Conservation (phyloP, 768 basidiomycete genomes). For the Suillus ampliporus region DNA sequence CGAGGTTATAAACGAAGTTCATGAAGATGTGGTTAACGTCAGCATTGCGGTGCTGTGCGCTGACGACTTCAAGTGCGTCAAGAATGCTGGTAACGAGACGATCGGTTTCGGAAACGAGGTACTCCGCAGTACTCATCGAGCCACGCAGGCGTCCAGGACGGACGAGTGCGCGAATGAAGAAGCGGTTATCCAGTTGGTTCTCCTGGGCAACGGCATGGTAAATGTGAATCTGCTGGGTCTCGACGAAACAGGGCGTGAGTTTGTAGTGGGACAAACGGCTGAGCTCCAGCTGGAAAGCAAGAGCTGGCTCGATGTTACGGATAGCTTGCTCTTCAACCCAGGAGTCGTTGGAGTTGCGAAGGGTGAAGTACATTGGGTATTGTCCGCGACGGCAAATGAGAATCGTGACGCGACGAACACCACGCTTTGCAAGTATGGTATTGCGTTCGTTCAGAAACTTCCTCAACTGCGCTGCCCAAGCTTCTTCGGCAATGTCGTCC, state of each 20-base stretch:
- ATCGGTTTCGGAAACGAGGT: conserved; percentile 98
- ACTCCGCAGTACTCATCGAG: conserved; percentile 93
- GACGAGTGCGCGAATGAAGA: conserved; percentile 96
- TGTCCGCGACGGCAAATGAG: conserved; percentile 89
- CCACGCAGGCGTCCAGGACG: conserved; percentile 94
- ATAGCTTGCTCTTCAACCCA: conserved; percentile 98
- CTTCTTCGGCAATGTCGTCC: conserved; percentile 77
- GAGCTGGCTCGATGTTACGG: conserved; percentile 96
- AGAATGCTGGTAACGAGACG: conserved; percentile 92
- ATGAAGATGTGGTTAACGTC: conserved; percentile 99
- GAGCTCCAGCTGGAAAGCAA: conserved; percentile 97
- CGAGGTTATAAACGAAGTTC: conserved; percentile 98
- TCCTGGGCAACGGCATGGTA: conserved; percentile 95
- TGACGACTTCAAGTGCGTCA: conserved; percentile 94
- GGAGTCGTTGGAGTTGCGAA: conserved; percentile 70
- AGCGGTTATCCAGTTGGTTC: conserved; percentile 96
- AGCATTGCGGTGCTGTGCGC: conserved; percentile 86
- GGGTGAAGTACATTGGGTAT: conserved; percentile 94
- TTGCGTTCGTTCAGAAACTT: conserved; percentile 74
- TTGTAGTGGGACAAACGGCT: conserved; percentile 97
- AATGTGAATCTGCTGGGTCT: conserved; percentile 97
- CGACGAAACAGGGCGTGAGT: conserved; percentile 93
- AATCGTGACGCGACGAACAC: conserved; percentile 91
- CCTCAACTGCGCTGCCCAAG: conserved; percentile 75
- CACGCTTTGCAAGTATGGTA: conserved; percentile 67